Conservation (phyloP, 495 filamentous ascomycete genomes). For the Penicillium turbatum region DNA sequence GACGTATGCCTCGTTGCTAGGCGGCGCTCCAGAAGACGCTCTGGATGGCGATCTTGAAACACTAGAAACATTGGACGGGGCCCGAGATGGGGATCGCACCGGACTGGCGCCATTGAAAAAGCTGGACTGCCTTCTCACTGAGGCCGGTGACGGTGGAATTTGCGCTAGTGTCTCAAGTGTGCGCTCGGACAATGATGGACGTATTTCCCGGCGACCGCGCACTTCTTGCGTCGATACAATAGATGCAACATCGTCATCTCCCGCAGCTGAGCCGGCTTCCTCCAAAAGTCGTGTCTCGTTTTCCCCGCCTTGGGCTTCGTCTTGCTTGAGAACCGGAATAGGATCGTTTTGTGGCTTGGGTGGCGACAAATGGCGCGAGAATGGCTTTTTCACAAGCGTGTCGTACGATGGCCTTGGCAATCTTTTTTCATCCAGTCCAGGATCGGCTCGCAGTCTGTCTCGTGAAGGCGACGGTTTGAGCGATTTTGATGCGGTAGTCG, state of each 20-base stretch:
- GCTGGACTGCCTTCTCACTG: constrained; percentile 52
- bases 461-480: constrained; percentile 44
- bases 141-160: constrained; percentile 60
- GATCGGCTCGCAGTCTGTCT: constrained; percentile 40
- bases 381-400: constrained; percentile 35
- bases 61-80: constrained; percentile 50
- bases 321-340: constrained; percentile 8
- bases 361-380: constrained; percentile 27
- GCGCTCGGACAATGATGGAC: constrained; percentile 62
- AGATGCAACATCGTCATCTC: constrained; percentile 14
- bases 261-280: constrained; percentile 13
- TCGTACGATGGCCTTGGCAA: constrained; percentile 42
- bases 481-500: constrained; percentile 30
- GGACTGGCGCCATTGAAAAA: constrained; percentile 58
- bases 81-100: constrained; percentile 51
- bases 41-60: constrained; percentile 49
- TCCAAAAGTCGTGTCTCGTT: constrained; percentile 19
- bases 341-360: constrained; percentile 18
- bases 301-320: constrained; percentile 15
- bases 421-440: constrained; percentile 34
- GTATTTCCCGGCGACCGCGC: constrained; percentile 30
- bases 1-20: constrained; percentile 24
- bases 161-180: constrained; percentile 64
- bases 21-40: constrained; percentile 31
- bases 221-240: constrained; percentile 15